Base-by-base conservation (phyloP, 108 stramenopile genomes). In the Fragilaria crotonensis region DNA sequence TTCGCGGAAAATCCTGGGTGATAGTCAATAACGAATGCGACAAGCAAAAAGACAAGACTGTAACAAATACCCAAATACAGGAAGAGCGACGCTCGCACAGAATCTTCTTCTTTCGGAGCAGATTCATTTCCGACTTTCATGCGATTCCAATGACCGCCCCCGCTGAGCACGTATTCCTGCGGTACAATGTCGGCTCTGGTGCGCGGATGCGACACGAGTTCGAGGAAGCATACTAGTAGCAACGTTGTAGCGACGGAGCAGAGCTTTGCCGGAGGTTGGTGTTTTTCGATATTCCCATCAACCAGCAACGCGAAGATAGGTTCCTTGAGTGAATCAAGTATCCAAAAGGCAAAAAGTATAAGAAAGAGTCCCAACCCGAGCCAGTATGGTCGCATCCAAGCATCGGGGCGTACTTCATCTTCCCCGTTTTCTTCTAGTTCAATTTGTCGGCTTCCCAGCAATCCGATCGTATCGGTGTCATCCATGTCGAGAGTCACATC, bases 251-350 rank as follows among this genome's bases (percentile, higher is more conserved):
- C 57, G 32, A 95, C 91, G 52, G 84, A 89, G 30, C 83, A 32
- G 44, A 95, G 71, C 63, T 96, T 96, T 22, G 95, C 95, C 27
- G 67, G 58, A 0, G 97, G 97, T 54, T 95, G 95, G 79, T 93
- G 87, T 41, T 53, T 59, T 23, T 81, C 79, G 26, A 92, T 66
- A 46, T 94, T 80, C n/a, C 94, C 84, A 31, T 85, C 81, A 2
- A 92, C 85, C 32, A 94, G 57, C 20, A 69, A 30, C 4, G 84
- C 89, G 54, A 98, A 80, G n/a, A 95, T 75, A 4, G 96, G 90
- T 62, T 98, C 97, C 63, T 98, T 98, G 18, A 95, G 60, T 14
- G 92, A 93, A 60, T 95, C 92, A 41, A 98, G 61, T 23, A 92
- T 55, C 90, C 90, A 92, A 80, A 92, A 92, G 30, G 78, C 68